Percentiles rank a stretch among this genome's conserved stretches.
Evolutionary conservation across 768 basidiomycete genomes (phyloP).

Genomic region (Neoboletus brunneissimus): DNA sequence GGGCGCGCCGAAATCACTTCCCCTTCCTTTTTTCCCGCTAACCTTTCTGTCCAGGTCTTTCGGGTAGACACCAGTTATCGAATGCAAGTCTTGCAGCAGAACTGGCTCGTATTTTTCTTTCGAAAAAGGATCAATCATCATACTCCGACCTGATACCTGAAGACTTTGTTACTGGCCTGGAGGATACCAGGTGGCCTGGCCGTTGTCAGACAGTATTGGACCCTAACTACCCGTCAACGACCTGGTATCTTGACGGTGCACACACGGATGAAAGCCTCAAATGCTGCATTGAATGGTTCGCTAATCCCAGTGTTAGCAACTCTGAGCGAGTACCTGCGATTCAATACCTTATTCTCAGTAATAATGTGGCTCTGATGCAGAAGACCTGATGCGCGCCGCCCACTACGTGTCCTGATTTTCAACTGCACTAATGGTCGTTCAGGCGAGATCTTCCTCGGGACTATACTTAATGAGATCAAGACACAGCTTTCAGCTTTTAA

Average conservation of each 20-base stretch:
- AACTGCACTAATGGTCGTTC: conserved; percentile 94
- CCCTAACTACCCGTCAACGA: conserved; percentile 46
- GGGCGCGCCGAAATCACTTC: conserved; percentile 40
- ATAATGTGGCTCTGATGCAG: conserved; percentile 3
- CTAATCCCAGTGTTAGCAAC: conserved; percentile 53
- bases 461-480: conserved; percentile 52
- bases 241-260: conserved; percentile 95
- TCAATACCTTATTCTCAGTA: background rate
- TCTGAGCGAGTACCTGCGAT: conserved; percentile 22
- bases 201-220: conserved; percentile 85
- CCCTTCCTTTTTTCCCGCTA: background rate
- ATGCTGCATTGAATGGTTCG: conserved; percentile 89
- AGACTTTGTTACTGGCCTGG: conserved; percentile 59
- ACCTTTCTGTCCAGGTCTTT: conserved; percentile 54
- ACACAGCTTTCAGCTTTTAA: conserved; percentile 43
- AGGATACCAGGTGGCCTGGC: conserved; percentile 84
- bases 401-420: conserved; percentile 73
- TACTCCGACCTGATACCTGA: conserved; percentile 40
- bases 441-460: conserved; percentile 63
- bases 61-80: conserved; percentile 80
- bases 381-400: conserved; percentile 19
- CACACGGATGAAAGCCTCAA: conserved; percentile 90
- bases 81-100: conserved; percentile 87
- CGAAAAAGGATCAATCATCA: conserved; percentile 23
- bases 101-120: conserved; percentile 65